These are phyloP conservation scores for Helianthus tuberosus DNA, from an alignment of 129 eudicot genomes.

Conservation along the genomic window DNA sequence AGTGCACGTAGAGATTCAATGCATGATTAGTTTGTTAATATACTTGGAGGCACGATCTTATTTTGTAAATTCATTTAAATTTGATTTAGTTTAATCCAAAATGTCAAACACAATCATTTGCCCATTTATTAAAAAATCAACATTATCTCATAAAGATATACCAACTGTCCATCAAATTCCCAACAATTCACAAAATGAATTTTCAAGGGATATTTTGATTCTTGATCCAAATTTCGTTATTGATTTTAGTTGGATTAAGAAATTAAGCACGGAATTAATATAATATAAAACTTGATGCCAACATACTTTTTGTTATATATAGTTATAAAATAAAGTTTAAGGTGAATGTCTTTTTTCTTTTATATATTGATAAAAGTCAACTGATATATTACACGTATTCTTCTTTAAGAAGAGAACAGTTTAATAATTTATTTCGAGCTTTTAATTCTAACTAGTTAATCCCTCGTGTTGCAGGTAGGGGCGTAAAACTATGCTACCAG, in stretches of 20 bases:
- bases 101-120: slow-evolving; percentile 29
- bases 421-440: no score
- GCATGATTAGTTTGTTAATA: slow-evolving; percentile 24
- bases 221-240: not conserved
- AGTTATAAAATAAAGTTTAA: no score
- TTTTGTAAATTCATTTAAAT: slow-evolving; percentile 10
- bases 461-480: no score
- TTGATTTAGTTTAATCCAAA: not conserved
- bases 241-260: not conserved
- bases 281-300: not conserved
- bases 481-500: no score
- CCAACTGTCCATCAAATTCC: not conserved
- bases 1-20: slow-evolving; percentile 48
- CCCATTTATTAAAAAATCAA: not conserved
- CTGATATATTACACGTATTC: no score
- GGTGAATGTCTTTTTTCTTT: no score
- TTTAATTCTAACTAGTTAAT: no score
- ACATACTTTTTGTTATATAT: not conserved
- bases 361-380: no score
- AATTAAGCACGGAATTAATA: not conserved
- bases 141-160: not conserved
- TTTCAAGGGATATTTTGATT: slow-evolving; percentile 6
- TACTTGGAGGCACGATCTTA: slow-evolving; percentile 45
- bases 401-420: no score
- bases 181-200: not conserved